Percentiles rank a stretch among this genome's conserved stretches.
phyloP scores from a whole-genome alignment of 306 rosid genomes.

The Rubus idaeus region DNA sequence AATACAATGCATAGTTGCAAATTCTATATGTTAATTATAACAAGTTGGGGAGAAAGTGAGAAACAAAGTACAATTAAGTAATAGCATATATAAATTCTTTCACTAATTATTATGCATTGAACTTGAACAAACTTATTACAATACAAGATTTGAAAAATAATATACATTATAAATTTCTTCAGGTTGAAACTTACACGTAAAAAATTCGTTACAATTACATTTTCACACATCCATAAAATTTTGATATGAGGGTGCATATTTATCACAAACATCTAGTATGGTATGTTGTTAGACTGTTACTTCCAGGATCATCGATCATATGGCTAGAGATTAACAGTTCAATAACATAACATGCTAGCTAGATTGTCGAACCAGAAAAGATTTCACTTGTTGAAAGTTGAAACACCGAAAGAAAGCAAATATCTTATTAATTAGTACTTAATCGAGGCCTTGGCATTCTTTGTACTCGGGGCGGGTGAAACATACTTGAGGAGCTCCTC shows the following conservation, averaged over 20 bases:
- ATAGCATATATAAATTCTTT: not conserved
- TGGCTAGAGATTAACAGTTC: not conserved
- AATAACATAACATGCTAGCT: not conserved
- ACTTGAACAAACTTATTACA: not conserved
- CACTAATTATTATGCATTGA: not conserved
- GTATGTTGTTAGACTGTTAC: not conserved
- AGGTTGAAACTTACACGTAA: not conserved
- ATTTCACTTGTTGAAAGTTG: not conserved
- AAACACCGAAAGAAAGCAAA: too few relatives aligned
- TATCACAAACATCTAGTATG: not conserved
- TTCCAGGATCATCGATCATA: too few relatives aligned
- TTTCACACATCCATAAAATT: not conserved
- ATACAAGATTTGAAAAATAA: not conserved
- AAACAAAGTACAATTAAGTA: not conserved
- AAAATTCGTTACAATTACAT: not conserved
- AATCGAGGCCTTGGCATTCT: not conserved
- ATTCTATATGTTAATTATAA: not conserved
- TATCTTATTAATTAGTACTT: not conserved
- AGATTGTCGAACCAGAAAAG: not conserved
- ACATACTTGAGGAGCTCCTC: conserved; percentile 24
- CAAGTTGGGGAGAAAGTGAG: not conserved
- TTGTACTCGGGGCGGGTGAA: not conserved
- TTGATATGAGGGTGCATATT: not conserved
- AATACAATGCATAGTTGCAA: too few relatives aligned
- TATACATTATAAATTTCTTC: not conserved